Base-by-base conservation (phyloP, 164 flowering plant species). In the Chimonanthus salicifolius region DNA sequence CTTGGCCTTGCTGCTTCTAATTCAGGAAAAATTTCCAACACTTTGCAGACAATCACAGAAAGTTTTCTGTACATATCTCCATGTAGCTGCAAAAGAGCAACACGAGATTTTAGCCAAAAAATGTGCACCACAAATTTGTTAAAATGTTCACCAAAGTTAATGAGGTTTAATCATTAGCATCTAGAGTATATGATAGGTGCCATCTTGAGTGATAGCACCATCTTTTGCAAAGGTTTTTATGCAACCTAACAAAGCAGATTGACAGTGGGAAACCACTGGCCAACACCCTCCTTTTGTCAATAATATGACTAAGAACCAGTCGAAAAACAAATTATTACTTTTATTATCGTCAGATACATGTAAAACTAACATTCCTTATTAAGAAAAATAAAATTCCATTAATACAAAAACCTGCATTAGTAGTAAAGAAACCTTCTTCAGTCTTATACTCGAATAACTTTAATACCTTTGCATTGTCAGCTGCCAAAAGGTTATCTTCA, bases 1-100 rank as follows among this genome's bases (percentile, higher is more conserved):
- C 97, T 85, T 5, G 98, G 99, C 60, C 98, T 79, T 67, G 98
- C 88, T 13, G 88, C 97, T 87, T 95, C 99, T 58, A 95, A 76
- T 9, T 80, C 87, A 43, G 99, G 99, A 76, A 95, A 95, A 66
- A 95, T 83, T 45, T 78, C 85, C 79, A 92, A 68, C 51, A 93
- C 82, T 85, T 84, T 92, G 78, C 92, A 86, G 83, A 92, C 90
- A 69, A 88, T 81, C 48, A 78, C 74, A 70, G 94, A 89, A 5
- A 95, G 87, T 47, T 77, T 71, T 83, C 82, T 89, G 82, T 94
- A 95, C 98, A 95, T 87, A 58, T 80, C 90, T 73, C 95, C 91
- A 86, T 95, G 99, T 77, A 95, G 80, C 99, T 95, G 90, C 85
- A 84, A 49, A 60, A 64, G 33, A 33, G 33, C 33, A 1, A 33